These are phyloP conservation scores for Bruguiera hainesii DNA, from an alignment of 441 rosid genomes.

Conservation along the genomic window DNA sequence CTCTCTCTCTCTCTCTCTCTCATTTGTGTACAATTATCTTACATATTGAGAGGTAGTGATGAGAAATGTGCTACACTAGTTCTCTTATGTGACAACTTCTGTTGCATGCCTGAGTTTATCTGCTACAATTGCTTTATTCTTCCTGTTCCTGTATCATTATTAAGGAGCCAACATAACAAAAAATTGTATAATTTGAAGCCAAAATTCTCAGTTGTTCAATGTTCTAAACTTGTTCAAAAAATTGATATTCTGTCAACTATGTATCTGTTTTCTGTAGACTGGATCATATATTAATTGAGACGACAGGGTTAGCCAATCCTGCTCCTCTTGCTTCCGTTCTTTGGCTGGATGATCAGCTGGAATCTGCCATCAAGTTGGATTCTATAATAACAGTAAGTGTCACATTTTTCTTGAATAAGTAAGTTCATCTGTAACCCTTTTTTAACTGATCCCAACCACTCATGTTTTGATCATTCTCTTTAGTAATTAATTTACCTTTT, in stretches of 20 bases:
- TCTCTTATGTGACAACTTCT: background rate
- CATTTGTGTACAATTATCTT: background rate
- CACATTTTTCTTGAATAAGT: background rate
- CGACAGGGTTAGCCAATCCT: slow-evolving; percentile 94
- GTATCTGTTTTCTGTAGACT: slow-evolving; percentile 42
- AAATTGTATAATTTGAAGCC: background rate
- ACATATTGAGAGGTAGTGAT: background rate
- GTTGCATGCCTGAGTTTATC: background rate
- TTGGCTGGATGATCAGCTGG: slow-evolving; percentile 95
- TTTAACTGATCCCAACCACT: background rate
- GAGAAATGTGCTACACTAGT: background rate
- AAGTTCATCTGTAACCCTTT: background rate
- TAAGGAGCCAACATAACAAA: background rate
- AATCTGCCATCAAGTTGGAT: slow-evolving; percentile 86
- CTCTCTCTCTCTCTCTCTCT: background rate
- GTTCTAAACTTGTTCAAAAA: background rate
- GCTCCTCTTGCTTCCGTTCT: slow-evolving; percentile 93
- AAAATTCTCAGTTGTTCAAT: background rate
- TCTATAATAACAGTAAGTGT: slow-evolving; percentile 76
- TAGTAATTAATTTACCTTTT: background rate
- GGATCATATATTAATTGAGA: slow-evolving; percentile 92
- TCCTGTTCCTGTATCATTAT: background rate
- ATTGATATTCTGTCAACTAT: background rate
- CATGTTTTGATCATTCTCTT: background rate
- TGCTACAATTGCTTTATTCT: background rate